Evolutionary conservation across 192 early-diverging fungal genomes (phyloP).

Genomic region (Radiomyces spectabilis): DNA sequence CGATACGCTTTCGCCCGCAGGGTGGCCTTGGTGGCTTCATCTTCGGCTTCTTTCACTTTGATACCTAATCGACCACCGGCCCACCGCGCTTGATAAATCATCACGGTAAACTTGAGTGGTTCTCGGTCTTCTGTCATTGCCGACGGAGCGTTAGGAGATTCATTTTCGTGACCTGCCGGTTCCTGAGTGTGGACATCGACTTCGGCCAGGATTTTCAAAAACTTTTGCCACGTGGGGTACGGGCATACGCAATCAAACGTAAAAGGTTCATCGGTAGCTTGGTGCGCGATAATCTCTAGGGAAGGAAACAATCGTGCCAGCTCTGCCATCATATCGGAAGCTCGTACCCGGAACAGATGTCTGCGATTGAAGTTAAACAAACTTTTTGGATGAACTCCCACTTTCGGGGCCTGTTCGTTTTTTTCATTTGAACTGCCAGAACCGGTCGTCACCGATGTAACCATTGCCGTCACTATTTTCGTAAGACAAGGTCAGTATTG

Average conservation of each 20-base stretch:
- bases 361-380: slow-evolving; percentile 15
- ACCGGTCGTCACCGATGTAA: too few relatives aligned
- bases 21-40: neutral
- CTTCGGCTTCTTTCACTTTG: slow-evolving; percentile 12
- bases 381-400: slow-evolving; percentile 11
- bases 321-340: neutral
- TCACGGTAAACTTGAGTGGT: neutral
- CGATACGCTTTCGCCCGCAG: slow-evolving; percentile 3
- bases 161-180: neutral
- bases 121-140: neutral
- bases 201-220: neutral
- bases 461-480: too few relatives aligned
- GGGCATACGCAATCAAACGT: neutral
- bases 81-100: slow-evolving; percentile 15
- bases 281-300: neutral
- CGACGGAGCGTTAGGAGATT: neutral
- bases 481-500: too few relatives aligned
- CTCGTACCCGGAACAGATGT: slow-evolving; percentile 5
- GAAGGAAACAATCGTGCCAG: neutral
- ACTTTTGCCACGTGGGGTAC: neutral
- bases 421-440: neutral
- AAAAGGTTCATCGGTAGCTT: neutral
- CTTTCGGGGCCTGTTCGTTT: neutral
- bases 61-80: slow-evolving; percentile 12
- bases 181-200: neutral